Base-by-base conservation (phyloP, 352 stramenopile species). In the Phytopythium aichiense region DNA sequence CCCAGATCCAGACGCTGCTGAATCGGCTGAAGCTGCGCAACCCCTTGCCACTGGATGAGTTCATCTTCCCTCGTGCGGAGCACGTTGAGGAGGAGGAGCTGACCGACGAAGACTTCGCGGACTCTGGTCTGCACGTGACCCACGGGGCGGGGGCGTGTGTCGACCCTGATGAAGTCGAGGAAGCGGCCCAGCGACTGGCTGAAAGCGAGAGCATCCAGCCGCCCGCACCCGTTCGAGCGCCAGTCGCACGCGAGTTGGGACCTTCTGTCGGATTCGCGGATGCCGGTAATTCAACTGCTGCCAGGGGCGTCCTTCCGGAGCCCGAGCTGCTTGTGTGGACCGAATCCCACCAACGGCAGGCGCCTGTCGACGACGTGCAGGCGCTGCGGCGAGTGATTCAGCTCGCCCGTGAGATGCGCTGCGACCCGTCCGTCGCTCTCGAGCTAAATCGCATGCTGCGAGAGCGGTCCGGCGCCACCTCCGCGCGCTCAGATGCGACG, bases 401-500 rank as follows among this genome's bases (percentile, higher is more conserved):
- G 16, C 66, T 91, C 25, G 76, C 79, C 7, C 74, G 66, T 20
- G 79, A 88, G 54, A 88, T 87, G 82, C 84, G 84, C 55, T 87
- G 76, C 63, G 76, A 88, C 37, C 56, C 76, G 4, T 58, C 68
- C 37, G 83, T 84, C 15, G 54, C 87, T 28, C 38, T 81, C 42
- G 79, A 88, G 54, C 69, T 91, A n/a, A 78, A 73, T 42, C 74
- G 79, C 3, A 86, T 91, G 56, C 70, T 83, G 22, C 56, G 48
- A 2, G 77, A 79, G 43, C 59, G 85, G 23, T 58, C 76, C 7
- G 80, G 68, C 18, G 56, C 63, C 55, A 25, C 2, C 13, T 11
- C 22, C 13, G 11, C 46, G 12, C 12, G 7, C 5, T n/a, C 45
- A 0, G n/a, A 6, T 22, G n/a, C 22, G 45, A 7, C 22, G 4